phyloP scores from a whole-genome alignment of 768 basidiomycete genomes.

The Holtermanniella nyarrowii region DNA sequence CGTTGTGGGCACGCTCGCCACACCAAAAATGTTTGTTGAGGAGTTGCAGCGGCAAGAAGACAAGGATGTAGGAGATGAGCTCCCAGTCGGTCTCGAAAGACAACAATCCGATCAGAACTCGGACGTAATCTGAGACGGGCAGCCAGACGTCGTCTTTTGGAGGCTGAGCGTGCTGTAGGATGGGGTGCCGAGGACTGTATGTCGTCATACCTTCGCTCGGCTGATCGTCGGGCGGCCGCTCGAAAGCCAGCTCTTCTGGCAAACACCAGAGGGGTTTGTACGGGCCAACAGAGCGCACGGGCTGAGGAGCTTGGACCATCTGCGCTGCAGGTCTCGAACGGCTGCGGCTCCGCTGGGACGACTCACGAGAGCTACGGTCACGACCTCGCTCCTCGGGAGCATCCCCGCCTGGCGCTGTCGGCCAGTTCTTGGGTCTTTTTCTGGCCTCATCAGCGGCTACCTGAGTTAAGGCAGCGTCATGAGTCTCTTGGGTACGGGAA shows the following conservation, averaged over 20 bases:
- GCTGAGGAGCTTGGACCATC: constrained; percentile 6
- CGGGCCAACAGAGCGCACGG: constrained; percentile 8
- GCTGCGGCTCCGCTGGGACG: constrained; percentile 32
- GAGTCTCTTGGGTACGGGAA: constrained; percentile 23
- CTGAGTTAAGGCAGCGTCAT: constrained; percentile 11
- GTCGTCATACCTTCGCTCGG: constrained; percentile 43
- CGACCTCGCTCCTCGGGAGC: constrained; percentile 26
- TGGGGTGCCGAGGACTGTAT: constrained; percentile 39
- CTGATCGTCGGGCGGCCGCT: constrained; percentile 46
- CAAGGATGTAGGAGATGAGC: constrained; percentile 78
- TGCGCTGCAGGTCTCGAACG: constrained; percentile 29
- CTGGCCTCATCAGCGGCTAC: constrained; percentile 9
- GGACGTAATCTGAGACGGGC: constrained; percentile 65
- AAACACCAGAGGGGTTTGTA: constrained; percentile 51
- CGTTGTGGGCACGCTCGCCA: constrained; percentile 63
- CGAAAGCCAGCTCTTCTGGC: constrained; percentile 32
- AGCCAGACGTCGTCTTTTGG: constrained; percentile 45
- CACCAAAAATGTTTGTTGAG: constrained; percentile 95
- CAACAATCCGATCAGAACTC: constrained; percentile 54
- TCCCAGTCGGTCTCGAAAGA: constrained; percentile 81
- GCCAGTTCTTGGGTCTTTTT: constrained; percentile 1
- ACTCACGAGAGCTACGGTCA: constrained; percentile 11
- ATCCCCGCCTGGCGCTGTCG: background rate
- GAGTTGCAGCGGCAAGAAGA: constrained; percentile 80
- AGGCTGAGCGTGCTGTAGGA: constrained; percentile 21